Evolutionary conservation across 257 asterid species (phyloP).

Genomic region (Parsonsia alboflavescens): DNA sequence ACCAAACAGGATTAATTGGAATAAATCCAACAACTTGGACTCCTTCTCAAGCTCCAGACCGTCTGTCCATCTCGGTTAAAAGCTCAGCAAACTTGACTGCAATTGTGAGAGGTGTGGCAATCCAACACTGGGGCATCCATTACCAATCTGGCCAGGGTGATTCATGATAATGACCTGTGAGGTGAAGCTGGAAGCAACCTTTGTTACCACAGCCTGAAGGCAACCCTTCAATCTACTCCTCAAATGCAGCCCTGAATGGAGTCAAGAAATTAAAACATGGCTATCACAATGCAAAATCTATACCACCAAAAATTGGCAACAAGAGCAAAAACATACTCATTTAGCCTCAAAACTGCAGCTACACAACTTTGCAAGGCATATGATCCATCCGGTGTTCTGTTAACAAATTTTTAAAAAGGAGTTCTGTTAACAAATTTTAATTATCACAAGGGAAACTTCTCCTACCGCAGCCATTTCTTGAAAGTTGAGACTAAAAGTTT

Average conservation of each 20-base stretch:
- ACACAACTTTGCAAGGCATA: constrained; percentile 94
- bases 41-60: constrained; percentile 72
- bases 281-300: neutral
- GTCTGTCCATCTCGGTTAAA: constrained; percentile 68
- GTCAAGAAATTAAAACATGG: neutral
- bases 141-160: no score
- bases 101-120: constrained; percentile 68
- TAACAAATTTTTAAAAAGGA: no score
- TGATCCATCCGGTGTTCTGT: constrained; percentile 90
- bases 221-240: constrained; percentile 87
- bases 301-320: neutral
- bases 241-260: constrained; percentile 84
- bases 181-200: no score
- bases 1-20: no score
- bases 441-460: constrained; percentile 52
- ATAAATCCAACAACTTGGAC: constrained; percentile 65
- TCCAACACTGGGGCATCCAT: constrained; percentile 40
- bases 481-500: constrained; percentile 77
- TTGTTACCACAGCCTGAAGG: no score
- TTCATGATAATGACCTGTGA: constrained; percentile 25
- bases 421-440: constrained; percentile 9
- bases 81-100: constrained; percentile 63
- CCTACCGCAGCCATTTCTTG: constrained; percentile 99
- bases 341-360: constrained; percentile 80
- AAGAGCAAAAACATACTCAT: constrained; percentile 50